phyloP scores from a whole-genome alignment of 139 green algal genomes.

The Micractinium sp. region DNA sequence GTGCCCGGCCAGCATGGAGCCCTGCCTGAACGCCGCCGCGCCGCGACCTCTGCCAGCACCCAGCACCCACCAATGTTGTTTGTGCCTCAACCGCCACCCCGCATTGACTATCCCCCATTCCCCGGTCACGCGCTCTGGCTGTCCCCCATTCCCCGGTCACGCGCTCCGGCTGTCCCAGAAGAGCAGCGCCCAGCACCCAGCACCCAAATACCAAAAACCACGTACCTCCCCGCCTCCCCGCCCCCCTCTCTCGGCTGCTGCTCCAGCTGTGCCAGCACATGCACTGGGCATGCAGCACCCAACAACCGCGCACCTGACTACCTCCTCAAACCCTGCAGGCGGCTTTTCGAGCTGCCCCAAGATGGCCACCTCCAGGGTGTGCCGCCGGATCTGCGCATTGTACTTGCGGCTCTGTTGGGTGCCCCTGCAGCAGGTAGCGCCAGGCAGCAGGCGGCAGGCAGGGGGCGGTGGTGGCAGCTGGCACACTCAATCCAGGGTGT shows the following conservation, averaged over 20 bases:
- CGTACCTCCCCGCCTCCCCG: no score
- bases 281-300: not conserved
- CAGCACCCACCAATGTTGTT: no score
- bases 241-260: no score
- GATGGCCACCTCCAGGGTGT: constrained; percentile 26
- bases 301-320: constrained; percentile 1
- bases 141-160: no score
- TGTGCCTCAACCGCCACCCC: no score
- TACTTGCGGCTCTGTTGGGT: not conserved
- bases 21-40: no score
- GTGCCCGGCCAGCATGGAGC: not conserved
- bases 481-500: not conserved
- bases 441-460: not conserved
- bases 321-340: constrained; percentile 13
- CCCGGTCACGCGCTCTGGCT: no score
- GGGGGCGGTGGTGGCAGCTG: not conserved
- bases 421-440: constrained; percentile 2
- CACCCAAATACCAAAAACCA: no score
- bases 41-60: no score
- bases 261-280: not conserved
- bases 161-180: no score
- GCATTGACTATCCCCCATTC: no score
- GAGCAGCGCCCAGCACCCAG: no score
- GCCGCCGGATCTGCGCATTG: not conserved
- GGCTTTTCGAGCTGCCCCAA: constrained; percentile 11